Base-by-base conservation (phyloP, 768 basidiomycete species). In the Leccinum fibrillosum region DNA sequence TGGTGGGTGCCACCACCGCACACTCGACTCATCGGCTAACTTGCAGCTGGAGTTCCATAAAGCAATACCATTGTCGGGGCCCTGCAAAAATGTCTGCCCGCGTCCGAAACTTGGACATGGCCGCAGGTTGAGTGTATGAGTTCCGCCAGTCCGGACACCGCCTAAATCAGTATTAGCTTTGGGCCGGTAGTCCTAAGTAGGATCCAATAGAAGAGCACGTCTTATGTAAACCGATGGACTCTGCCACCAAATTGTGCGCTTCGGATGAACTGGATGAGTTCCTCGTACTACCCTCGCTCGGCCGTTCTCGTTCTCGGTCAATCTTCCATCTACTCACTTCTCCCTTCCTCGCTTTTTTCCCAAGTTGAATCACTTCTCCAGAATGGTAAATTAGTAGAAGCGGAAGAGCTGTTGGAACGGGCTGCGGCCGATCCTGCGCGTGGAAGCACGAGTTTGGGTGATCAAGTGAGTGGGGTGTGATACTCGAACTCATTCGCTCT, bases 361-460 rank as follows among this genome's bases (percentile, higher is more conserved):
- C 90, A 90, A 69, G 81, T 83, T n/a, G 89, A 90, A 62, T 80
- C 85, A 0, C 71, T 91, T 34, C 77, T 93, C 17, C 81, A 85
- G 45, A 79, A 76, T 58, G 86, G 86, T 64, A 76, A 80, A 59
- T 77, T 90, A 7, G 78, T 84, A 54, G 88, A 91, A 69, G 88
- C 83, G 2, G 78, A 80, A 34, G 78, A 78, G 44, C 69, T 92
- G 26, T 82, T 82, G 2, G 86, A 88, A n/a, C 75, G 75, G 21
- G 72, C 82, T 6, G 80, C 86, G 66, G 75, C 79, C 11, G 59
- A 62, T 57, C 49, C 61, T 39, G 52, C 32, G 10, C 62, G 63
- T 17, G 64, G 60, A 50, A 55, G 42, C 49, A 25, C 52, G 15
- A 45, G 51, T 54, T 39, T 49, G 7, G 39, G 56, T 23, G 56